These are phyloP conservation scores for Scedosporium aurantiacum DNA, from an alignment of 2,329 filamentous ascomycete species.

Conservation along the genomic window DNA sequence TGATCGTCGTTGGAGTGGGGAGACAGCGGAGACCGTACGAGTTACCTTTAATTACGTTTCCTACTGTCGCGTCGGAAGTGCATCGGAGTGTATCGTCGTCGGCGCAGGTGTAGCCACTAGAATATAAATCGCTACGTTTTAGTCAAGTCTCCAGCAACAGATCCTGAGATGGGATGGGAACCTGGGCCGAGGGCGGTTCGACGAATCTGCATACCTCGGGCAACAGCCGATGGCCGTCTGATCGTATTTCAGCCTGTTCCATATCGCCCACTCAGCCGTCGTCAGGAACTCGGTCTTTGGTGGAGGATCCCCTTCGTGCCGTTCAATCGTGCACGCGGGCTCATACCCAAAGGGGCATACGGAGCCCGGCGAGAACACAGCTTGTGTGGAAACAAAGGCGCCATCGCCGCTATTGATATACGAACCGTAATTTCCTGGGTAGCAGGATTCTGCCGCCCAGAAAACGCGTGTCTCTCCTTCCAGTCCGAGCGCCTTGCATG, in stretches of 20 bases:
- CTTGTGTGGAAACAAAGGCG: neutral
- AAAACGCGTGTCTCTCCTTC: neutral
- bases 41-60: no score
- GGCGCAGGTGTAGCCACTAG: neutral
- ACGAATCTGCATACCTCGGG: neutral
- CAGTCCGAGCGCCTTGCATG: neutral
- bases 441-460: neutral
- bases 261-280: neutral
- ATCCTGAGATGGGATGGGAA: neutral
- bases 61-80: neutral
- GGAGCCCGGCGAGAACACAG: neutral
- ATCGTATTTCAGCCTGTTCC: neutral
- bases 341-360: neutral
- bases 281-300: neutral
- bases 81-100: neutral
- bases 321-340: neutral
- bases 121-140: neutral
- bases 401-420: neutral
- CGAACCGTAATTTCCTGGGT: neutral
- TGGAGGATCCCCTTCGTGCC: neutral
- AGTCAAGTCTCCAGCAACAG: neutral
- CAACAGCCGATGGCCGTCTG: neutral
- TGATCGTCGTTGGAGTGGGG: no score
- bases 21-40: no score
- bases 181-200: neutral